A percentile compares a stretch with the other conserved stretches of the same genome.
These are phyloP conservation scores for Tylopilus plumbeoviolaceoides DNA, from an alignment of 768 basidiomycete species.

Conservation along the genomic window DNA sequence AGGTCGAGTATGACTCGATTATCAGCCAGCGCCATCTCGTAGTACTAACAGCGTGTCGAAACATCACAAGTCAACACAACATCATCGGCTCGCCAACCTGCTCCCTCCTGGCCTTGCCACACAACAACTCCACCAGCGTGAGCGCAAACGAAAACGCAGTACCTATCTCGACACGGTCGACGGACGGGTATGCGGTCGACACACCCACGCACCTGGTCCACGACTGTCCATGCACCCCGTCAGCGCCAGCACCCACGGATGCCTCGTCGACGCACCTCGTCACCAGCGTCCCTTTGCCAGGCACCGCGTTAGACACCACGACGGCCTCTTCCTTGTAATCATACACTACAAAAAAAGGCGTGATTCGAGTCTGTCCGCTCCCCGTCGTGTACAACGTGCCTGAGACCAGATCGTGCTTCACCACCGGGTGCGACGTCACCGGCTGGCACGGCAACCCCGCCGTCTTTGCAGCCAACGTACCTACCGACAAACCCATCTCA, in stretches of 20 bases:
- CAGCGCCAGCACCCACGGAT: background rate
- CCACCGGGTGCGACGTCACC: slow-evolving; percentile 76
- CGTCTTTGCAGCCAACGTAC: slow-evolving; percentile 64
- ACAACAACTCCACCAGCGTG: slow-evolving; percentile 67
- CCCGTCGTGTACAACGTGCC: no score
- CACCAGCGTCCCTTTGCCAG: slow-evolving; percentile 49
- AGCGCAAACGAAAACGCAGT: slow-evolving; percentile 77
- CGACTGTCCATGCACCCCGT: slow-evolving; percentile 41
- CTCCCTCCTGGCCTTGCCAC: slow-evolving; percentile 56
- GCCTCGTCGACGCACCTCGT: slow-evolving; percentile 53
- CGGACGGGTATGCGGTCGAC: background rate
- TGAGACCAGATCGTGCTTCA: slow-evolving; percentile 54
- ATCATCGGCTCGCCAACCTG: slow-evolving; percentile 66
- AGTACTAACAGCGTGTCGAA: slow-evolving; percentile 39
- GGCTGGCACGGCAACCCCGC: slow-evolving; percentile 58
- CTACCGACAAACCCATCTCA: slow-evolving; percentile 31
- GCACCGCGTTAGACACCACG: slow-evolving; percentile 48
- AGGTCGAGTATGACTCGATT: slow-evolving; percentile 24
- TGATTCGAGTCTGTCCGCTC: background rate
- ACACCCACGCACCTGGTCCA: slow-evolving; percentile 54
- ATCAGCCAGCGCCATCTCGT: no score
- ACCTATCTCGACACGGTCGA: slow-evolving; percentile 36
- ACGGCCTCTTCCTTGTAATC: slow-evolving; percentile 73
- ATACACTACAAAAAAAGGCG: slow-evolving; percentile 44
- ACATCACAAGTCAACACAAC: no score